Base-by-base conservation (phyloP, 805 yeast species). In the Wickerhamia fluorescens region DNA sequence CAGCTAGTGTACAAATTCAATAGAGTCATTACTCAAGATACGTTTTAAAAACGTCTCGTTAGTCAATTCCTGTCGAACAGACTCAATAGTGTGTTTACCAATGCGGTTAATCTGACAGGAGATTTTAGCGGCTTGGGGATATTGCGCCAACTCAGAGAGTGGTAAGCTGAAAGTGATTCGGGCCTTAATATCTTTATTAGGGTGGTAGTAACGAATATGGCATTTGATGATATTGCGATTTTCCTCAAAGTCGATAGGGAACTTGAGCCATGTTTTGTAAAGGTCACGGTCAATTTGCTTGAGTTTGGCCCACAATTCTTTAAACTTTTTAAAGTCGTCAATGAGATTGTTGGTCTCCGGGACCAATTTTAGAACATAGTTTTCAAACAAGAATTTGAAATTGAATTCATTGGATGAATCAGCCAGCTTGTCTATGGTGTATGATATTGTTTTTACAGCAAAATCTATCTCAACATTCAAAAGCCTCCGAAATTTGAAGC, bases 241-340 rank as follows among this genome's bases (percentile, higher is more conserved):
- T 8, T 33, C 34, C 5, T 33, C 25, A 18, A 42, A 27, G 11
- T 30, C 27, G 10, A 56, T 25, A 1, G 66, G 67, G 27, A 40
- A 54, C 33, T 42, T 42, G 17, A 57, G 29, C 2, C 56, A 42
- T 2, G 59, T 36, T 28, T 44, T 48, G 40, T 44, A 51, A 13
- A 63, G 40, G 24, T 58, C 61, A 7, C 27, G 20, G 33, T 61
- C 68, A 7, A 53, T 36, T 14, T 26, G 21, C 22, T 31, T 33
- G 7, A 50, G 33, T 16, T 24, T 29, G 16, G 40, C 43, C 54
- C 49, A 53, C 11, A 33, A 27, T 14, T 24, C 30, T 16, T 37
- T 37, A 25, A 51, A 42, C 4, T 28, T 23, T 8, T 44, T 31
- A 20, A 42, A 41, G 22, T 42, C 41, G n/a, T 45, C 43, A 14